These are phyloP conservation scores for Aspergillus japonicus DNA, from an alignment of 2,329 filamentous ascomycete species.

Conservation along the genomic window DNA sequence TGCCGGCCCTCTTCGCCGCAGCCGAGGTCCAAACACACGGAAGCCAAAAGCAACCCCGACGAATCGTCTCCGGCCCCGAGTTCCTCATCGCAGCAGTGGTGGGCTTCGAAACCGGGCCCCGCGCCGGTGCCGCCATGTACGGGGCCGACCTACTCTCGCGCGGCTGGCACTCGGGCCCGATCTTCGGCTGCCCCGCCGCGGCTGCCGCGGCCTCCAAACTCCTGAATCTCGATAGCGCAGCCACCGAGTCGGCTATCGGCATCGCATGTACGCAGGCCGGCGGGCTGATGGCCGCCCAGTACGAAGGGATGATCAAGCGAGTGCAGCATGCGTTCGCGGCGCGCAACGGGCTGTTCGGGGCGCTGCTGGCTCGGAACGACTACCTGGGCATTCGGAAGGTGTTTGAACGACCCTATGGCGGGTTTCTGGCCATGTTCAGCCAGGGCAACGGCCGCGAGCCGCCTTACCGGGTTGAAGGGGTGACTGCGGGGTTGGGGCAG, in stretches of 20 bases:
- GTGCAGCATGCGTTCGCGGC: slow-evolving; percentile 51
- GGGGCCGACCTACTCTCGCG: slow-evolving; percentile 39
- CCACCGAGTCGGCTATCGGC: slow-evolving; percentile 39
- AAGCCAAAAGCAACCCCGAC: not conserved
- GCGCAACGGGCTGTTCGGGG: slow-evolving; percentile 44
- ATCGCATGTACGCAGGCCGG: slow-evolving; percentile 44
- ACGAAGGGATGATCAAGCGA: slow-evolving; percentile 45
- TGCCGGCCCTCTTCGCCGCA: slow-evolving; percentile 44
- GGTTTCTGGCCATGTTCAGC: slow-evolving; percentile 44
- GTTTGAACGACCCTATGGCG: slow-evolving; percentile 44
- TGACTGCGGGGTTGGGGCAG: not conserved
- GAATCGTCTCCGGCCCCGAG: slow-evolving; percentile 23
- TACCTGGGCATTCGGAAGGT: slow-evolving; percentile 47
- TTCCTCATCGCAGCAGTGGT: slow-evolving; percentile 40
- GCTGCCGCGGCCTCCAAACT: slow-evolving; percentile 35
- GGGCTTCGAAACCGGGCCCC: slow-evolving; percentile 44
- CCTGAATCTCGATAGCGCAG: slow-evolving; percentile 24
- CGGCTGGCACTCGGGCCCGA: slow-evolving; percentile 44
- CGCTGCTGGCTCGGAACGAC: slow-evolving; percentile 38
- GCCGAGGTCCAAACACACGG: not conserved
- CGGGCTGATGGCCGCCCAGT: slow-evolving; percentile 46
- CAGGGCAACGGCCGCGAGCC: slow-evolving; percentile 29
- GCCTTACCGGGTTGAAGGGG: slow-evolving; percentile 20
- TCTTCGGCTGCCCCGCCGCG: slow-evolving; percentile 41
- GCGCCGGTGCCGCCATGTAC: slow-evolving; percentile 39